Conservation (phyloP, 352 stramenopile genomes). For the Hyaloperonospora brassicae region DNA sequence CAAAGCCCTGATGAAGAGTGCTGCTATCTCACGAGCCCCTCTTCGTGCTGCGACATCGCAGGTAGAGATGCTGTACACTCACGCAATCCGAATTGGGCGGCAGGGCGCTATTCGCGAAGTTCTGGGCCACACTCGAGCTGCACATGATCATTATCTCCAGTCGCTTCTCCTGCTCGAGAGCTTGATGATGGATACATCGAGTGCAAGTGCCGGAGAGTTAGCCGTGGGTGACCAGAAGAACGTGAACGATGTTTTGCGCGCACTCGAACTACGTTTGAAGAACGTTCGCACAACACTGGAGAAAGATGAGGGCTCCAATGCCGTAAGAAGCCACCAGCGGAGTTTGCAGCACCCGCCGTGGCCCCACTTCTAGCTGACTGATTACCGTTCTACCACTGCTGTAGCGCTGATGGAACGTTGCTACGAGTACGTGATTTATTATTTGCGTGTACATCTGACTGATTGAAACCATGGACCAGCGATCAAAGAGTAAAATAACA, state of each 20-base stretch:
- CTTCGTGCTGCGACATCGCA: constrained; percentile 30
- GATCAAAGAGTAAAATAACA: too few relatives aligned
- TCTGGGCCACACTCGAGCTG: constrained; percentile 42
- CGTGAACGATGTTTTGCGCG: constrained; percentile 38
- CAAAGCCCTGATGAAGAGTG: constrained; percentile 39
- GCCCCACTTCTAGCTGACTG: too few relatives aligned
- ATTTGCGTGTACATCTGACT: too few relatives aligned
- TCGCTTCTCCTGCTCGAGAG: constrained; percentile 56
- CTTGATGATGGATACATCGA: constrained; percentile 39
- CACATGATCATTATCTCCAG: constrained; percentile 56
- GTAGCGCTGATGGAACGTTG: too few relatives aligned
- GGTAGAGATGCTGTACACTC: constrained; percentile 54
- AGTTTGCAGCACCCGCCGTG: too few relatives aligned
- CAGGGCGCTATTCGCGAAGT: constrained; percentile 65
- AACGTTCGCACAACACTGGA: constrained; percentile 36
- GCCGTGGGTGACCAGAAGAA: constrained; percentile 48
- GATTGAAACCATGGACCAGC: too few relatives aligned
- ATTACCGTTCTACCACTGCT: too few relatives aligned
- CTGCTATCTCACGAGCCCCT: constrained; percentile 9
- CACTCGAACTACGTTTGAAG: constrained; percentile 44
- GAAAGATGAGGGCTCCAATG: constrained; percentile 10
- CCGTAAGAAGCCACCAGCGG: background rate
- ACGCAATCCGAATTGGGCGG: constrained; percentile 53
- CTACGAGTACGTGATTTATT: too few relatives aligned
- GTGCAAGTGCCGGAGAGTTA: constrained; percentile 10